These are phyloP conservation scores for Scolecobasidium constrictum DNA, from an alignment of 2,329 filamentous ascomycete species.

Conservation along the genomic window DNA sequence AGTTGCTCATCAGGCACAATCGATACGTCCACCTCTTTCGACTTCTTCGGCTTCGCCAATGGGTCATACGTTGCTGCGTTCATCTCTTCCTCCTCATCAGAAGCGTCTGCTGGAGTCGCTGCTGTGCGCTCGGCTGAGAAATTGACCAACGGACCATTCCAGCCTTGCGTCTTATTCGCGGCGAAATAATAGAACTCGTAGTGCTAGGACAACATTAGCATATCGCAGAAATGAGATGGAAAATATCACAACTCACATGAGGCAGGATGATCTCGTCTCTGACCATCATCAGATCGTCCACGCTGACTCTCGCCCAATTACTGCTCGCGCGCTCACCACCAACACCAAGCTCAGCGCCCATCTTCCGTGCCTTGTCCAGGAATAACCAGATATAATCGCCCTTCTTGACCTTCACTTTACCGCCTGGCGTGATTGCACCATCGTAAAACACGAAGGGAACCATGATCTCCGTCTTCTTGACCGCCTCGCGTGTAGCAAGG, in stretches of 20 bases:
- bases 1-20: conserved; percentile 40
- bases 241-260: conserved; percentile 53
- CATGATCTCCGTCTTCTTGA: conserved; percentile 80
- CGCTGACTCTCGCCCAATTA: conserved; percentile 86
- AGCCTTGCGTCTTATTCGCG: conserved; percentile 70
- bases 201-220: conserved; percentile 48
- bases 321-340: conserved; percentile 56
- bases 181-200: conserved; percentile 97
- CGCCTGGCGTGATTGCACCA: conserved; percentile 78
- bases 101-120: conserved; percentile 23
- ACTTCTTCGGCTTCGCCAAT: conserved; percentile 24
- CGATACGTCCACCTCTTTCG: conserved; percentile 23
- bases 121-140: conserved; percentile 47
- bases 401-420: conserved; percentile 78
- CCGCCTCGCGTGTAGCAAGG: conserved; percentile 66
- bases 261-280: conserved; percentile 85
- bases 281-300: conserved; percentile 92
- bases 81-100: conserved; percentile 9
- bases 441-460: conserved; percentile 98
- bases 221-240: background rate
- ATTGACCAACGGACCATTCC: conserved; percentile 68
- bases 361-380: conserved; percentile 79
- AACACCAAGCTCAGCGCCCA: conserved; percentile 73
- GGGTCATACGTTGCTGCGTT: conserved; percentile 26
- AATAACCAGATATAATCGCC: conserved; percentile 91